phyloP scores from a whole-genome alignment of 805 yeast species.

The Lipomyces starkeyi region DNA sequence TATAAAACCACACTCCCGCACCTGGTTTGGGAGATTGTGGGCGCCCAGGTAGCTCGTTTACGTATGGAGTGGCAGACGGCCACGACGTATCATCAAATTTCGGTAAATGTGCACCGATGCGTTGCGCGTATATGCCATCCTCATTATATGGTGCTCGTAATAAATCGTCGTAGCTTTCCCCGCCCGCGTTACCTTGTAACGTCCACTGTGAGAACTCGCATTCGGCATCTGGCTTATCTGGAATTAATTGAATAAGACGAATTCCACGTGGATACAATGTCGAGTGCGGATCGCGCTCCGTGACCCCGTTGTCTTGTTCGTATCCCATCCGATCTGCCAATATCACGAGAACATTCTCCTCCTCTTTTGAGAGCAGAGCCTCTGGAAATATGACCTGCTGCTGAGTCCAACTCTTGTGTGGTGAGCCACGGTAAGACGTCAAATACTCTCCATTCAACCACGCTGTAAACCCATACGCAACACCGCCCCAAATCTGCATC shows the following conservation, averaged over 20 bases:
- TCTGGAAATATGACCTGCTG: slow-evolving; percentile 13
- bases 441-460: slow-evolving; percentile 26
- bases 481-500: slow-evolving; percentile 29
- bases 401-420: slow-evolving; percentile 4
- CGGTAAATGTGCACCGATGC: slow-evolving; percentile 32
- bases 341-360: slow-evolving; percentile 22
- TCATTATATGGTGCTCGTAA: slow-evolving; percentile 34
- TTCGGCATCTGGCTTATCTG: slow-evolving; percentile 3
- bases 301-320: slow-evolving; percentile 20
- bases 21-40: slow-evolving; percentile 7
- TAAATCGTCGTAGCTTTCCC: slow-evolving; percentile 26
- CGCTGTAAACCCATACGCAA: slow-evolving; percentile 27
- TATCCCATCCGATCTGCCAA: slow-evolving; percentile 31
- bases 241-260: slow-evolving; percentile 11
- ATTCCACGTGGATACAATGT: slow-evolving; percentile 31
- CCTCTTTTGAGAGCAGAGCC: not conserved
- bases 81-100: slow-evolving; percentile 11
- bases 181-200: slow-evolving; percentile 32
- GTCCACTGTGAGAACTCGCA: slow-evolving; percentile 26
- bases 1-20: slow-evolving; percentile 23
- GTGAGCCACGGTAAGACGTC: slow-evolving; percentile 23
- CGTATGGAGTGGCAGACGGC: slow-evolving; percentile 15
- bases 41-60: slow-evolving; percentile 12
- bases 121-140: slow-evolving; percentile 26
- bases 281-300: slow-evolving; percentile 16